Base-by-base conservation (phyloP, 2,329 filamentous ascomycete genomes). In the Teratosphaeriaceae sp. region DNA sequence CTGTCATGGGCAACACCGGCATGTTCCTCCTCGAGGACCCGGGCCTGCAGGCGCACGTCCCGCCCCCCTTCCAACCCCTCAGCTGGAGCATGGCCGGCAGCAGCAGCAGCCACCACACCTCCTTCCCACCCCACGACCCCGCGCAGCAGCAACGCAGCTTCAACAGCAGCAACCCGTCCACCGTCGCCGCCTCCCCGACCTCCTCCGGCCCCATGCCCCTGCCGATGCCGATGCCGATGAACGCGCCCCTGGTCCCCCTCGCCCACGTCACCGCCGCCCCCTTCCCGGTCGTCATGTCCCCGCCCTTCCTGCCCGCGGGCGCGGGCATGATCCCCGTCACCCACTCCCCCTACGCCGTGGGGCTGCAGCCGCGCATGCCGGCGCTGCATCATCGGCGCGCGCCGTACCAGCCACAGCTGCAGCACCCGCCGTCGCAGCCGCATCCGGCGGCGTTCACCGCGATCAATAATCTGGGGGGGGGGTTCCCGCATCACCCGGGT, bases 1-100 rank as follows among this genome's bases (percentile, higher is more conserved):
- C 62, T 0, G 66, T 72, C 12, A 73, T 72, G 70, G 66, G 67
- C 13, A 65, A 66, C 38, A 69, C 66, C 2, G 67, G 69, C 4
- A 72, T 72, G 69, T 57, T 69, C 29, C 57, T 72, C 1, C 61
- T 72, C 21, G 70, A 73, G 49, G 70, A 72, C 44, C 56, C 63
- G 12, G 67, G 68, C 6, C 52, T 71, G 23, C 69, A 72, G 30
- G 50, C 54, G 8, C 51, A 49, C 35, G 45, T 45, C 6, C 50
- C 48, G 12, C 44, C 36, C 11, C 33, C 54, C 11, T 60, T 60
- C 38, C 48, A 51, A 18, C 57, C 57, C n/a, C 46, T 59, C 3
- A 49, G 44, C 20, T 60, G 56, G 56, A 45, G 54, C 35, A 55
- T 57, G 54, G 53, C 54, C 6, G 56, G 56, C 30, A 51, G 49